Evolutionary conservation across 345 rosid genomes (phyloP).

Genomic region (Aquilaria malaccensis): DNA sequence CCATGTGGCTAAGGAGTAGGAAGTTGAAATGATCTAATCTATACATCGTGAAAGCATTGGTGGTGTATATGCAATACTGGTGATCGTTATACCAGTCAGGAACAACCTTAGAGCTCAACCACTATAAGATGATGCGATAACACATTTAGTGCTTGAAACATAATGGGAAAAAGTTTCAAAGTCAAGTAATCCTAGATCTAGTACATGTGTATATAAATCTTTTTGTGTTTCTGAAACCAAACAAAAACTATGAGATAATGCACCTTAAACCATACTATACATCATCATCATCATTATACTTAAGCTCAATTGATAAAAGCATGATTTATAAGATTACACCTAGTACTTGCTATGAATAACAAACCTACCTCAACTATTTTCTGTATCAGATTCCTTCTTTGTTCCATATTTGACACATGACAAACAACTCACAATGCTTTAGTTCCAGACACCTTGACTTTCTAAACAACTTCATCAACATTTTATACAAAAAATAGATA

Average conservation of each 20-base stretch:
- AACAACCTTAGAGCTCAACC: slow-evolving; percentile 29
- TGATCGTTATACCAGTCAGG: slow-evolving; percentile 76
- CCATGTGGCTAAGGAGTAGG: slow-evolving; percentile 60
- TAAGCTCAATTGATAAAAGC: not conserved
- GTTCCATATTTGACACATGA: slow-evolving; percentile 66
- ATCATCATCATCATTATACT: not conserved
- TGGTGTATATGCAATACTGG: slow-evolving; percentile 63
- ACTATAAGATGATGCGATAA: too few relatives aligned
- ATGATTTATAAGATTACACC: too few relatives aligned
- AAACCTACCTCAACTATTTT: slow-evolving; percentile 47
- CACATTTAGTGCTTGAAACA: too few relatives aligned
- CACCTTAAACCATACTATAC: not conserved
- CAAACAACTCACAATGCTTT: slow-evolving; percentile 67
- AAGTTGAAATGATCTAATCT: slow-evolving; percentile 75
- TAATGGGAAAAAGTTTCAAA: not conserved
- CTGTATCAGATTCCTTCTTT: slow-evolving; percentile 57
- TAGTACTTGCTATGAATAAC: too few relatives aligned
- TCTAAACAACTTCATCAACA: slow-evolving; percentile 62
- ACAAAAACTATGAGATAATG: not conserved
- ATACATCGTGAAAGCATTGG: slow-evolving; percentile 79
- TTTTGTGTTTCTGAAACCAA: slow-evolving; percentile 61
- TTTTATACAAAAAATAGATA: slow-evolving; percentile 39
- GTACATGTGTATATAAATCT: slow-evolving; percentile 52
- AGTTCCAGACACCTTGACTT: slow-evolving; percentile 55
- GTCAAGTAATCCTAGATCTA: not conserved